These are phyloP conservation scores for Apophysomyces sp. DNA, from an alignment of 371 early-diverging fungal genomes.

Conservation along the genomic window DNA sequence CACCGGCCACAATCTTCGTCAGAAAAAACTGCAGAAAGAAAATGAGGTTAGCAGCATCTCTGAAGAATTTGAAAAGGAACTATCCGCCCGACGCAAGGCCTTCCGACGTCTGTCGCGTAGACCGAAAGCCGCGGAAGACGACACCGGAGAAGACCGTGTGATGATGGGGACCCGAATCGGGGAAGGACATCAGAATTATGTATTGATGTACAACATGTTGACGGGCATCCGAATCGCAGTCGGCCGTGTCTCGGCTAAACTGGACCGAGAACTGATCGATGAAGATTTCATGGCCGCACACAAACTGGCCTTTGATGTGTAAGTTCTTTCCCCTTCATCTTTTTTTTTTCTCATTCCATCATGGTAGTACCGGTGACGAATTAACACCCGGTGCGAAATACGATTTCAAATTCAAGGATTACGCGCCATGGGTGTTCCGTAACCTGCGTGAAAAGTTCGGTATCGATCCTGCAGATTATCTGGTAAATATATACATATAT, in stretches of 20 bases:
- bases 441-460: slow-evolving; percentile 84
- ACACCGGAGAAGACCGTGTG: slow-evolving; percentile 51
- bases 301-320: slow-evolving; percentile 93
- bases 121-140: slow-evolving; percentile 11
- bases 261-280: slow-evolving; percentile 61
- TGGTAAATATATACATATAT: slow-evolving; percentile 51
- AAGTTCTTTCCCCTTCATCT: slow-evolving; percentile 21
- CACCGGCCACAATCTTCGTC: slow-evolving; percentile 36
- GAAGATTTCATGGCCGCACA: slow-evolving; percentile 88
- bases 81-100: slow-evolving; percentile 35
- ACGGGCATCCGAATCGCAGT: slow-evolving; percentile 90
- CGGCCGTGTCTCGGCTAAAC: slow-evolving; percentile 82
- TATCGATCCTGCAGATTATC: slow-evolving; percentile 92
- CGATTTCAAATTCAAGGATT: slow-evolving; percentile 99
- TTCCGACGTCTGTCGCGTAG: slow-evolving; percentile 43
- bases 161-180: slow-evolving; percentile 68
- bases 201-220: slow-evolving; percentile 98
- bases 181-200: slow-evolving; percentile 70
- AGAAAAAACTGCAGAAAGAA: slow-evolving; percentile 25
- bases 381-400: slow-evolving; percentile 91
- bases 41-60: slow-evolving; percentile 32
- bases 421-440: slow-evolving; percentile 97
- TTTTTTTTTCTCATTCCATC: background rate
- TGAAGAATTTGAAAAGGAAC: slow-evolving; percentile 43
- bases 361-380: slow-evolving; percentile 83